These are phyloP conservation scores for Globisporangium paroecandrum DNA, from an alignment of 352 stramenopile species.

Conservation along the genomic window DNA sequence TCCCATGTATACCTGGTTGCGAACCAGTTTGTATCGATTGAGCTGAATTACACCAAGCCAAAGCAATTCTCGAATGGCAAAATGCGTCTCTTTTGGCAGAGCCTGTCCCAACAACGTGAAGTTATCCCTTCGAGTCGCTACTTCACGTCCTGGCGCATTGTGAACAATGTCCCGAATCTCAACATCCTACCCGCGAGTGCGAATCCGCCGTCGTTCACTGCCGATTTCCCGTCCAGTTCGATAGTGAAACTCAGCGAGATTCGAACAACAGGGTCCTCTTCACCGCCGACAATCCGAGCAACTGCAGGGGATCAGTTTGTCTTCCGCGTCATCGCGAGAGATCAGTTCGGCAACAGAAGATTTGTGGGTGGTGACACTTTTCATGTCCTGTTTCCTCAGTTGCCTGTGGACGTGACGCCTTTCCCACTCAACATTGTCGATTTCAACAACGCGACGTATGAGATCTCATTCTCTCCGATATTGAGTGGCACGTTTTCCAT, in stretches of 20 bases:
- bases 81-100: slow-evolving; percentile 50
- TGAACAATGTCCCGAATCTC: slow-evolving; percentile 52
- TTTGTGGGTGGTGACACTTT: slow-evolving; percentile 35
- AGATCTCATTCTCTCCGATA: slow-evolving; percentile 33
- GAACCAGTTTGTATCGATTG: slow-evolving; percentile 37
- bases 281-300: slow-evolving; percentile 4
- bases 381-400: slow-evolving; percentile 34
- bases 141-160: slow-evolving; percentile 52
- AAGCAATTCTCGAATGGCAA: slow-evolving; percentile 25
- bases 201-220: slow-evolving; percentile 34
- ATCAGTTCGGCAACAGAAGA: slow-evolving; percentile 39
- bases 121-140: slow-evolving; percentile 38
- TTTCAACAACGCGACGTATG: slow-evolving; percentile 37
- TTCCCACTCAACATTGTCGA: slow-evolving; percentile 27
- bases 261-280: background rate
- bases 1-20: slow-evolving; percentile 23
- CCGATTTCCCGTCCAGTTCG: slow-evolving; percentile 22
- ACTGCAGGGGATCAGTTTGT: slow-evolving; percentile 21
- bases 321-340: slow-evolving; percentile 38
- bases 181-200: slow-evolving; percentile 32
- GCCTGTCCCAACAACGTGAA: slow-evolving; percentile 41
- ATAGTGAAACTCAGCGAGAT: background rate
- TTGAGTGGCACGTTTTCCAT: slow-evolving; percentile 39
- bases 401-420: slow-evolving; percentile 11
- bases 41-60: slow-evolving; percentile 55